Evolutionary conservation across 2,329 filamentous ascomycete species (phyloP), one percentile per base, ranked within the genome.

Genomic region (Penicillium oxalicum): DNA sequence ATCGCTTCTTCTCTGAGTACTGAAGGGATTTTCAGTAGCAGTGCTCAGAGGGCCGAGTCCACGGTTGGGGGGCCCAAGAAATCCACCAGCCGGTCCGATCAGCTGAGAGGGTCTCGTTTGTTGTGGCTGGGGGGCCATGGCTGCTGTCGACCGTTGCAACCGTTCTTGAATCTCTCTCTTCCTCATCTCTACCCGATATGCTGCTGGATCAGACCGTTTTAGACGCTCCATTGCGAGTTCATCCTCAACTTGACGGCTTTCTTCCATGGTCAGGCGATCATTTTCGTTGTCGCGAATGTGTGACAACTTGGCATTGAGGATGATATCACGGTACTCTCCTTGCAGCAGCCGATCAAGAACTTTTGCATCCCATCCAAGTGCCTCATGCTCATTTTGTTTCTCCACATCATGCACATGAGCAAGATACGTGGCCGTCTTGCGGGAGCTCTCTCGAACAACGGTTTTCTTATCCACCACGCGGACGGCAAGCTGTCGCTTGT

Each of bases 381-480:
- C 80, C 8, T 71, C 67, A 0, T 66, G 61, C 1, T 87, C 62
- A 42, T 83, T 75, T 38, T 79, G 61, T 41, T 79, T 74, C 5
- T 65, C 51, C 1, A 82, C 72, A 0, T 77, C 62, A 45, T 73
- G 75, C 0, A 86, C 81, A 36, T 74, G 70, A 33, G 77, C 78
- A n/a, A 89, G 73, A 58, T 83, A 82, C 1, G 82, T 75, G 1
- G 67, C 64, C 1, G 67, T 61, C 1, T 76, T 73, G 44, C 78
- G 80, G 18, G 77, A 75, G 0, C 87, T 83, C 65, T 77, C 81
- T 6, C 86, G 81, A n/a, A 82, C 69, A 0, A 85, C 83, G 43
- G 88, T 88, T 69, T 86, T 88, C 63, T 88, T 84, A 68, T 96
- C 91, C 4, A 96, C 84, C 1, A 95, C 87, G 11, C 88, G 81